Evolutionary conservation across 768 basidiomycete genomes (phyloP).

Genomic region (Exsudoporus frostii): DNA sequence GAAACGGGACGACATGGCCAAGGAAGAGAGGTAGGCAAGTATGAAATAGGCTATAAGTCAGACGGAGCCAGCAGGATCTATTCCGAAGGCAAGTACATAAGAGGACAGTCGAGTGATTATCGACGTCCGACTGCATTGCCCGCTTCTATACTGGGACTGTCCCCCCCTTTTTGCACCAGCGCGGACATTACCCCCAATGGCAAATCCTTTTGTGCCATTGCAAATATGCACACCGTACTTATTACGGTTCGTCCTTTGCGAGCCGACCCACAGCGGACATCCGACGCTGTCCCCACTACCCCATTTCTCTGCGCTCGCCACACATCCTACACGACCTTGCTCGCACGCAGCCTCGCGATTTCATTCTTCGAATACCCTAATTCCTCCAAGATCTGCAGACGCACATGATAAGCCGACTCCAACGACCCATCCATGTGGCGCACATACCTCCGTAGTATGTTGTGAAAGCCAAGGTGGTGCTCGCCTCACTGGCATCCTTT

Average conservation of each 20-base stretch:
- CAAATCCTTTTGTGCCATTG: slow-evolving; percentile 24
- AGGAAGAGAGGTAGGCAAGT: slow-evolving; percentile 6
- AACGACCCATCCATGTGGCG: slow-evolving; percentile 2
- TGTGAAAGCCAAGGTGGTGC: slow-evolving; percentile 89
- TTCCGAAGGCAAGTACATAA: slow-evolving; percentile 29
- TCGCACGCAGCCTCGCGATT: slow-evolving; percentile 42
- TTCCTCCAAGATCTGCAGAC: slow-evolving; percentile 38
- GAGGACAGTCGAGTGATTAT: slow-evolving; percentile 31
- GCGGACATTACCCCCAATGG: slow-evolving; percentile 17
- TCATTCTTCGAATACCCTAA: slow-evolving; percentile 40
- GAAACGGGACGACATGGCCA: slow-evolving; percentile 28
- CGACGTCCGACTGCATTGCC: slow-evolving; percentile 26
- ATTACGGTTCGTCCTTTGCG: slow-evolving; percentile 4
- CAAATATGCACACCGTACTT: slow-evolving; percentile 24
- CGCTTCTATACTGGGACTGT: slow-evolving; percentile 18
- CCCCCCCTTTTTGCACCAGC: neutral
- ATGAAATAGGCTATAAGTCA: slow-evolving; percentile 30
- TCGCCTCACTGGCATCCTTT: slow-evolving; percentile 66
- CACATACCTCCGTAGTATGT: slow-evolving; percentile 70
- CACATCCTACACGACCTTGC: slow-evolving; percentile 38
- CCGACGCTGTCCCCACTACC: slow-evolving; percentile 18
- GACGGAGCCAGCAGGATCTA: slow-evolving; percentile 20
- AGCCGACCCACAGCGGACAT: slow-evolving; percentile 30
- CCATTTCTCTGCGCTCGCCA: slow-evolving; percentile 18
- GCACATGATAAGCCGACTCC: neutral